These are phyloP conservation scores for Calonectria leucothoes DNA, from an alignment of 2,329 filamentous ascomycete genomes.

Conservation along the genomic window DNA sequence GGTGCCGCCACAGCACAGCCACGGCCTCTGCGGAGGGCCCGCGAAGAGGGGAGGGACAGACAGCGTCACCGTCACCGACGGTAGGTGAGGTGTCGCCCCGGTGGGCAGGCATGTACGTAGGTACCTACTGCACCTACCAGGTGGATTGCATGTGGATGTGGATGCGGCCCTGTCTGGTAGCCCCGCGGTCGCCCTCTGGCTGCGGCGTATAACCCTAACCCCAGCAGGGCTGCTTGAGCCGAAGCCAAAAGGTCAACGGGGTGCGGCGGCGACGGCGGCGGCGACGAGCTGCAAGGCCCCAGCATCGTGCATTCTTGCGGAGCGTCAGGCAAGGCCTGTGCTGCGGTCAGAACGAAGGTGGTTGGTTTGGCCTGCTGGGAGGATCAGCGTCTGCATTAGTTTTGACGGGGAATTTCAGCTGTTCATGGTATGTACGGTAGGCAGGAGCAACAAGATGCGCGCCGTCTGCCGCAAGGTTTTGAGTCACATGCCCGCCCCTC, in stretches of 20 bases:
- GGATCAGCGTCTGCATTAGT: conserved; percentile 35
- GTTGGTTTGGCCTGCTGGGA: conserved; percentile 10
- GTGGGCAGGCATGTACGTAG: no score
- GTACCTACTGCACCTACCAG: no score
- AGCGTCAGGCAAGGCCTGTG: background rate
- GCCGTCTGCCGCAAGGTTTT: conserved; percentile 3
- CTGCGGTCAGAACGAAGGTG: conserved; percentile 25
- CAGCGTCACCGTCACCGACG: background rate
- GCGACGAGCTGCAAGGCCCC: background rate
- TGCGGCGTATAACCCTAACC: conserved; percentile 1
- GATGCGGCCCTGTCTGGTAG: background rate
- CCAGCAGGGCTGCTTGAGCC: background rate
- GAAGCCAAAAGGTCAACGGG: background rate
- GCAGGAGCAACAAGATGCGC: background rate
- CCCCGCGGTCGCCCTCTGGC: background rate
- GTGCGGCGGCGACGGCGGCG: background rate
- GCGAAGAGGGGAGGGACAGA: background rate
- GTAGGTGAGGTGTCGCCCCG: background rate
- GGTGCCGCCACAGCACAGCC: conserved; percentile 29
- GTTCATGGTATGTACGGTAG: conserved; percentile 39
- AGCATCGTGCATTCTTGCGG: conserved; percentile 5
- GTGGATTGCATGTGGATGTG: no score
- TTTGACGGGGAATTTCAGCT: conserved; percentile 38
- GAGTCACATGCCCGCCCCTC: conserved; percentile 20
- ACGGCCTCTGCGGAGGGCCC: conserved; percentile 9